Base-by-base conservation (phyloP, 352 stramenopile genomes). In the Saprolegnia diclina region DNA sequence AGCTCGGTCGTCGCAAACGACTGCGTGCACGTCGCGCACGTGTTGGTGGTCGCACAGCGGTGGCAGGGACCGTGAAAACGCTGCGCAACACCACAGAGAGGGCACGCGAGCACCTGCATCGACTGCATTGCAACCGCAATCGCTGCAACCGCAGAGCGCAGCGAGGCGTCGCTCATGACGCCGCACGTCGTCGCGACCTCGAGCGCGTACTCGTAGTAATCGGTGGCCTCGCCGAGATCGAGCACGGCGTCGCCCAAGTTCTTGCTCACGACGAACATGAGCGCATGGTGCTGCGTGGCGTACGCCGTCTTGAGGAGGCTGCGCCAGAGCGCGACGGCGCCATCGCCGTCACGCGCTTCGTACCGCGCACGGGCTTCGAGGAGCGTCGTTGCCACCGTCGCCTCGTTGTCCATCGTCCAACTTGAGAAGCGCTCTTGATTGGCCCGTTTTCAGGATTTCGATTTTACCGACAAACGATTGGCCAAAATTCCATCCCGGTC, bases 181-280 rank as follows among this genome's bases (percentile, higher is more conserved):
- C 37, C 56, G 22, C 56, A 64, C 32, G 56, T 64, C n/a, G 56
- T 64, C 56, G 56, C 56, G 32, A 89, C 52, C 9, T 75, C 68
- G 48, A 89, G 70, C 11, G 81, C 81, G 48, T 89, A 89, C 46
- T 78, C 73, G 65, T 71, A 77, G 38, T 67, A 77, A 0, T 42
- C 55, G 18, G 75, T 16, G 10, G 72, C 72, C 32, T 74, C 56
- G 16, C 29, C 18, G 5, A 67, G n/a, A 11, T 59, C 26, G 14
- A 48, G 14, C 38, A 35, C 53, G n/a, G 72, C 77, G 67, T 90
- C 81, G 13, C 80, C 83, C 13, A 93, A 70, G 65, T 90, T 90
- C 67, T 79, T 80, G 50, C 77, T 82, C 65, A 93, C 67, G 29
- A 89, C 85, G 64, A 90, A 93, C 68, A 85, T 76, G 1, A 66